Conservation (phyloP, 2,329 filamentous ascomycete genomes). For the Penicillium thymicola region DNA sequence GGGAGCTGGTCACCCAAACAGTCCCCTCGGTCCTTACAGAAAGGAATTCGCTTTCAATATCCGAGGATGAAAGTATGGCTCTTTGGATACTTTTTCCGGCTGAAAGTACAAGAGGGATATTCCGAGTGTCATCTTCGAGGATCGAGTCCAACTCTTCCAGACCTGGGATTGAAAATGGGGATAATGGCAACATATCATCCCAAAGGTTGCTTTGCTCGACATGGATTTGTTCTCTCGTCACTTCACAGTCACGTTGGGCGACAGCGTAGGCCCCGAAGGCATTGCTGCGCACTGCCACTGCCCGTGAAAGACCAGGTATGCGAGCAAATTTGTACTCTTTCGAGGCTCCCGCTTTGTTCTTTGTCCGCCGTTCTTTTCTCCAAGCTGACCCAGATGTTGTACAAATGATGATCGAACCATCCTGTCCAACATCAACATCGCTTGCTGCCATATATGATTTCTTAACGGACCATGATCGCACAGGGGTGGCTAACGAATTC, state of each 20-base stretch:
- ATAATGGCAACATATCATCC: constrained; percentile 67
- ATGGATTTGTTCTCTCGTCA: constrained; percentile 68
- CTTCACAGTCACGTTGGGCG: constrained; percentile 76
- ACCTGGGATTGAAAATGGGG: constrained; percentile 62
- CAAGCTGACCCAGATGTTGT: constrained; percentile 91
- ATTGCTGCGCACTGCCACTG: constrained; percentile 80
- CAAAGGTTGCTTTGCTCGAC: constrained; percentile 67
- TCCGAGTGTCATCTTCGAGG: constrained; percentile 39
- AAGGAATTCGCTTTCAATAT: constrained; percentile 44
- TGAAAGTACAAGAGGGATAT: constrained; percentile 31
- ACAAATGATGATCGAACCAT: constrained; percentile 91
- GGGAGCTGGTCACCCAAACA: constrained; percentile 51
- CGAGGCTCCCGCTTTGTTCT: constrained; percentile 69
- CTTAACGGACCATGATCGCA: constrained; percentile 82
- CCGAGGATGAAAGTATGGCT: constrained; percentile 43
- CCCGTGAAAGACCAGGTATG: constrained; percentile 81
- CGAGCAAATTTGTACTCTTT: constrained; percentile 96
- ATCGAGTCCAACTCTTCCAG: constrained; percentile 39
- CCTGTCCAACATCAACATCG: constrained; percentile 84
- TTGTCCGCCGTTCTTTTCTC: constrained; percentile 78
- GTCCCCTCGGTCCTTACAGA: constrained; percentile 29
- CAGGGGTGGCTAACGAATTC: constrained; percentile 71
- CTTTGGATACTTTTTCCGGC: constrained; percentile 35
- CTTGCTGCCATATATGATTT: constrained; percentile 80
- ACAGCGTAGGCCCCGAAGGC: constrained; percentile 87